Percentiles rank a stretch among this genome's conserved stretches.
Evolutionary conservation across 306 rosid species (phyloP).

Genomic region (Mimosa pudica): DNA sequence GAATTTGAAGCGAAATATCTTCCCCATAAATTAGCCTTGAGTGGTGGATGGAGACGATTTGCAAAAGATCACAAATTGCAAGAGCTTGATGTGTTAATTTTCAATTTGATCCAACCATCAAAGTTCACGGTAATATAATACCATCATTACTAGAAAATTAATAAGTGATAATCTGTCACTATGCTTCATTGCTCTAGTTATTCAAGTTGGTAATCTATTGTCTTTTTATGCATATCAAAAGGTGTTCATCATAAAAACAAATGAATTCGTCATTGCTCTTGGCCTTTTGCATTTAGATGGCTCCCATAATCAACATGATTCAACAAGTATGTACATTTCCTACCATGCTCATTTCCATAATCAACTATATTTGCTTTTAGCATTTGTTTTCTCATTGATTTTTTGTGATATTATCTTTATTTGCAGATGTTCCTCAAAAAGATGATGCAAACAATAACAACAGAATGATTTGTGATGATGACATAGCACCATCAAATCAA

Average conservation of each 20-base stretch:
- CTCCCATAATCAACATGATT: slow-evolving; percentile 4
- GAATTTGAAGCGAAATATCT: slow-evolving; percentile 43
- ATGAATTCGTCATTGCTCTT: slow-evolving; percentile 51
- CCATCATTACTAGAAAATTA: neutral
- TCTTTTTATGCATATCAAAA: slow-evolving; percentile 10
- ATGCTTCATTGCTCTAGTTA: neutral
- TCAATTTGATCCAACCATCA: slow-evolving; percentile 43
- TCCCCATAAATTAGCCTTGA: slow-evolving; percentile 43
- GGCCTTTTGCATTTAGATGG: slow-evolving; percentile 43
- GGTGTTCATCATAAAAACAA: slow-evolving; percentile 63
- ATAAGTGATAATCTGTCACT: neutral
- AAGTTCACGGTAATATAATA: slow-evolving; percentile 49
- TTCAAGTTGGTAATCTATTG: neutral
- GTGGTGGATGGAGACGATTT: slow-evolving; percentile 62
- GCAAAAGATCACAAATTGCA: slow-evolving; percentile 43
- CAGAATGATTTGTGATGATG: neutral
- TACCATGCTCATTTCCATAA: slow-evolving; percentile 10
- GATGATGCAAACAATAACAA: slow-evolving; percentile 1
- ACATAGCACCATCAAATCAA: slow-evolving; percentile 15
- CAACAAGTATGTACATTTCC: slow-evolving; percentile 28
- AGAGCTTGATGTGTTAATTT: slow-evolving; percentile 47
- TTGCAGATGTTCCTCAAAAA: slow-evolving; percentile 21
- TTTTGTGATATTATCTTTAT: slow-evolving; percentile 17
- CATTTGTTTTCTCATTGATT: neutral
- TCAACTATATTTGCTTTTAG: neutral